Percentiles rank a stretch among this genome's conserved stretches.
Conservation (phyloP, 352 stramenopile genomes). For the Phytophthora hibernalis region DNA sequence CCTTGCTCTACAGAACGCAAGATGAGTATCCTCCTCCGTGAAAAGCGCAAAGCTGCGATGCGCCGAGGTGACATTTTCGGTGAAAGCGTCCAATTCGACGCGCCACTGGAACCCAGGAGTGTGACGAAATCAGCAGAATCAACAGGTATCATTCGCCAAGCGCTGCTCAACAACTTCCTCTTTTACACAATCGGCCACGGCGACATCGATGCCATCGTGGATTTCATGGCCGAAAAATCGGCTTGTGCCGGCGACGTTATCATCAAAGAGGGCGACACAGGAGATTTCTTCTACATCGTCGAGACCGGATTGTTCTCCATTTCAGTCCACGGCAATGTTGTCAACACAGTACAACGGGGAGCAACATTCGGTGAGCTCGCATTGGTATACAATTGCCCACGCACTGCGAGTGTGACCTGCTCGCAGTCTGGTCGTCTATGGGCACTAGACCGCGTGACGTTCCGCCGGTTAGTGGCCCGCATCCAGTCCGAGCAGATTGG, state of each 20-base stretch:
- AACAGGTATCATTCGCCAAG: constrained; percentile 56
- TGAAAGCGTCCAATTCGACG: constrained; percentile 72
- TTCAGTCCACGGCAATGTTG: constrained; percentile 79
- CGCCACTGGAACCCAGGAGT: constrained; percentile 44
- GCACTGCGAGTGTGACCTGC: constrained; percentile 89
- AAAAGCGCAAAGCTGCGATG: constrained; percentile 66
- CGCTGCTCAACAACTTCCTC: constrained; percentile 71
- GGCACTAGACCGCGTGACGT: constrained; percentile 88
- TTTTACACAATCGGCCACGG: constrained; percentile 65
- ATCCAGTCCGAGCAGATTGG: constrained; percentile 71
- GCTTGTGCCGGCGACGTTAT: constrained; percentile 48
- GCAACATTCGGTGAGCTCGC: constrained; percentile 95
- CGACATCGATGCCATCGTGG: constrained; percentile 60
- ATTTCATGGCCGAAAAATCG: constrained; percentile 62
- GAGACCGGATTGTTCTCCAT: constrained; percentile 89
- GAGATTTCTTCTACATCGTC: constrained; percentile 86
- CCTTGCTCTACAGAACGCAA: constrained; percentile 41
- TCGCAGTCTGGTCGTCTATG: constrained; percentile 67
- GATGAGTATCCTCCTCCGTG: constrained; percentile 68
- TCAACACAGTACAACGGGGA: constrained; percentile 76
- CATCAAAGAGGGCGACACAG: constrained; percentile 70
- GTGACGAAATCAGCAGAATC: constrained; percentile 57
- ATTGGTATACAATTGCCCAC: constrained; percentile 96
- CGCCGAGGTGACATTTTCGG: constrained; percentile 76
- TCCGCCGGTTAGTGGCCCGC: constrained; percentile 84